phyloP scores from a whole-genome alignment of 371 early-diverging fungal genomes.

The Syncephalastrum racemosum region DNA sequence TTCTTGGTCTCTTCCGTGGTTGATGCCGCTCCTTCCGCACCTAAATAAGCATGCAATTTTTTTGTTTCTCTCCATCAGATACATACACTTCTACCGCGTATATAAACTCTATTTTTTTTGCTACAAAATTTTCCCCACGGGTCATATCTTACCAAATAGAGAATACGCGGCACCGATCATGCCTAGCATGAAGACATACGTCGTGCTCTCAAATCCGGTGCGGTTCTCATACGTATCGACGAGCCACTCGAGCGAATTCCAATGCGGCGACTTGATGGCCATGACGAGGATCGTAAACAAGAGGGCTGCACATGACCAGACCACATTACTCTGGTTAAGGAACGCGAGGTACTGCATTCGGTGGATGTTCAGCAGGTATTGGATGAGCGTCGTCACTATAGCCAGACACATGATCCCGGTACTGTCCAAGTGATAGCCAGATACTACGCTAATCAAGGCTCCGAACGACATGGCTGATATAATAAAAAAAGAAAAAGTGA shows the following conservation, averaged over 20 bases:
- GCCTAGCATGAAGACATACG: slow-evolving; percentile 40
- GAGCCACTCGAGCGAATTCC: slow-evolving; percentile 30
- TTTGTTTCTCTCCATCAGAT: not conserved
- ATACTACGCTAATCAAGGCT: slow-evolving; percentile 26
- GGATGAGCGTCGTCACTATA: slow-evolving; percentile 24
- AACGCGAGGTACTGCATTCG: slow-evolving; percentile 21
- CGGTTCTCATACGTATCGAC: slow-evolving; percentile 42
- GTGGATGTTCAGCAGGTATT: slow-evolving; percentile 32
- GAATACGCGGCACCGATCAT: slow-evolving; percentile 48
- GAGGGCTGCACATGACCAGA: slow-evolving; percentile 45
- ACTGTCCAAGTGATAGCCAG: slow-evolving; percentile 20
- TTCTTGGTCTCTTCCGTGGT: slow-evolving; percentile 48
- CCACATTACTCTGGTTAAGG: slow-evolving; percentile 42
- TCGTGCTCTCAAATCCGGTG: slow-evolving; percentile 39
- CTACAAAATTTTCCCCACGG: too few species aligned
- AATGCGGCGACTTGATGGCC: slow-evolving; percentile 17
- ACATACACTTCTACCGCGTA: not conserved
- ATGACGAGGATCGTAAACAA: slow-evolving; percentile 26
- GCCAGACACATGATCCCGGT: slow-evolving; percentile 28
- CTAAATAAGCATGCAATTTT: slow-evolving; percentile 14
- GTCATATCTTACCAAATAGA: slow-evolving; percentile 31
- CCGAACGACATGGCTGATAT: slow-evolving; percentile 25
- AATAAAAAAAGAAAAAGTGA: not conserved
- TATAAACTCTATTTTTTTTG: too few species aligned
- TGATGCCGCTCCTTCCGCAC: slow-evolving; percentile 43